These are phyloP conservation scores for Diophrys sp. DNA, from an alignment of 73 alveolate genomes.

Conservation along the genomic window DNA sequence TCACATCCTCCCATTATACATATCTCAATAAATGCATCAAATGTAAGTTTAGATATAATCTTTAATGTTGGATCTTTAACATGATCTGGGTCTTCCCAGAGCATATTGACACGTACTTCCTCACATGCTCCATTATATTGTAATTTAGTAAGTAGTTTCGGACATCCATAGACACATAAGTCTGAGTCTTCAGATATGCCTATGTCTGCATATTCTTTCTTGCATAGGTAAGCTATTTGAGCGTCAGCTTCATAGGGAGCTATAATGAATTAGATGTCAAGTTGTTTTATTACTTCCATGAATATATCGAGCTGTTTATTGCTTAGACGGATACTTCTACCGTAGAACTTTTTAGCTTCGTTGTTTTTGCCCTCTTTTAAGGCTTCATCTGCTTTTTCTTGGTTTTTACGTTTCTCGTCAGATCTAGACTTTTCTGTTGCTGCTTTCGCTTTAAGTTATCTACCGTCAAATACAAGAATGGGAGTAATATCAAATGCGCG, in stretches of 20 bases:
- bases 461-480: conserved; percentile 92
- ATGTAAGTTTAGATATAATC: conserved; percentile 13
- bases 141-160: conserved; percentile 81
- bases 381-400: conserved; percentile 69
- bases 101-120: conserved; percentile 30
- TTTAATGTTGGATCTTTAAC: conserved; percentile 17
- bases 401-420: conserved; percentile 58
- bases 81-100: conserved; percentile 45
- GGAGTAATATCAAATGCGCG: conserved; percentile 75
- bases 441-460: conserved; percentile 78
- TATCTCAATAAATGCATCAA: conserved; percentile 71
- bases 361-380: conserved; percentile 80
- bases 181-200: conserved; percentile 97
- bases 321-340: conserved; percentile 73
- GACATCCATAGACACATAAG: conserved; percentile 87
- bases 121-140: conserved; percentile 63
- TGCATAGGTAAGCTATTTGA: conserved; percentile 86
- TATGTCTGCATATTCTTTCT: conserved; percentile 80
- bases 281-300: conserved; percentile 75
- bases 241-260: conserved; percentile 99
- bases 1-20: conserved; percentile 98
- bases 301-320: conserved; percentile 80
- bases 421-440: conserved; percentile 72
- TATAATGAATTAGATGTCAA: conserved; percentile 70
- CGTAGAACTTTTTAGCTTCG: conserved; percentile 77